These are phyloP conservation scores for Mycena galopus DNA, from an alignment of 768 basidiomycete species.

Conservation along the genomic window DNA sequence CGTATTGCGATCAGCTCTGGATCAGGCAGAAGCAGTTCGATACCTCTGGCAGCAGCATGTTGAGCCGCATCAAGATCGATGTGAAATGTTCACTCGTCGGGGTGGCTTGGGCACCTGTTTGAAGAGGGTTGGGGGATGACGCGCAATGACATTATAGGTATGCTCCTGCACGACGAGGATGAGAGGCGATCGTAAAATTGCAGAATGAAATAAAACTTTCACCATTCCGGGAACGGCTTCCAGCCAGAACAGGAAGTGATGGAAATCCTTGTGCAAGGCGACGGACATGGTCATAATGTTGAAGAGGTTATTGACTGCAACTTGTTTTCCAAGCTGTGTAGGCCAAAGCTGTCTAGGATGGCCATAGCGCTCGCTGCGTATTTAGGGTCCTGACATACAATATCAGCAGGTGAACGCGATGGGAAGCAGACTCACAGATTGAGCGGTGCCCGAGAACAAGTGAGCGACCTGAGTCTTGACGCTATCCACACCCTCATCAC, in stretches of 20 bases:
- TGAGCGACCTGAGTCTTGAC: constrained; percentile 24
- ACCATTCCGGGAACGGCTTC: constrained; percentile 28
- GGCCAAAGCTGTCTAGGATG: constrained; percentile 27
- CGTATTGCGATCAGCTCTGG: constrained; percentile 12
- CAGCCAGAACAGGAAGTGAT: constrained; percentile 28
- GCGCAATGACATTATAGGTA: constrained; percentile 13
- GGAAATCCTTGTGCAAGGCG: constrained; percentile 9
- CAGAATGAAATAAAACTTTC: neutral
- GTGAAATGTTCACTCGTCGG: neutral
- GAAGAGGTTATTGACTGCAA: constrained; percentile 20
- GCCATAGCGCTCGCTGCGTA: constrained; percentile 12
- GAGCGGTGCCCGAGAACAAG: constrained; percentile 26
- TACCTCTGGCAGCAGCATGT: neutral
- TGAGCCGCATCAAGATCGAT: neutral
- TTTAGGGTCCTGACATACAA: neutral
- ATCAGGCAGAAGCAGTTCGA: neutral
- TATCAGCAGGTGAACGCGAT: neutral
- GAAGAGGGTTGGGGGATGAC: neutral
- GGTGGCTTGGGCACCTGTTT: neutral
- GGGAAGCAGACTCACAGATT: neutral
- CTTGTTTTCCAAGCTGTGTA: neutral
- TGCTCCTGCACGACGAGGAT: constrained; percentile 1
- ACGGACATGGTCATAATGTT: constrained; percentile 30
- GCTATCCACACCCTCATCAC: neutral
- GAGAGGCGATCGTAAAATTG: neutral